Evolutionary conservation across 2,329 filamentous ascomycete species (phyloP).

Genomic region (Ophiostoma populinum): DNA sequence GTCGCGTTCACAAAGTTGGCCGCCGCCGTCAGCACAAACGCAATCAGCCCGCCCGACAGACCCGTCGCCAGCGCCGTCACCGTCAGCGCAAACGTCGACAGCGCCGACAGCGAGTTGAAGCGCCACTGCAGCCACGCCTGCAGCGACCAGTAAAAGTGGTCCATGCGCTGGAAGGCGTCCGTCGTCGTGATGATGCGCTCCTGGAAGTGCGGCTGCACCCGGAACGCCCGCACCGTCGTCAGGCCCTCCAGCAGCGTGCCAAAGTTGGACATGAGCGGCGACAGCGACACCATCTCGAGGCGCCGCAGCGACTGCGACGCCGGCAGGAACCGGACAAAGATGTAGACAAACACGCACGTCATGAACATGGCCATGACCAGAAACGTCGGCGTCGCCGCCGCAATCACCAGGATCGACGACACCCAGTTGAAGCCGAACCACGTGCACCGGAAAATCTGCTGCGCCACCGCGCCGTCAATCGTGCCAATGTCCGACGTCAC

Average conservation of each 20-base stretch:
- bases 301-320: slow-evolving; percentile 69
- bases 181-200: slow-evolving; percentile 63
- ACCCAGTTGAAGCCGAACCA: slow-evolving; percentile 55
- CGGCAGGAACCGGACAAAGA: slow-evolving; percentile 64
- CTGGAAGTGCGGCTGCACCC: slow-evolving; percentile 63
- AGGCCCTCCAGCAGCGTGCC: slow-evolving; percentile 73
- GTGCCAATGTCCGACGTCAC: slow-evolving; percentile 82
- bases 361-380: slow-evolving; percentile 53
- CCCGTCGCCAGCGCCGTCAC: slow-evolving; percentile 56
- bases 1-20: slow-evolving; percentile 52
- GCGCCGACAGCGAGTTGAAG: slow-evolving; percentile 54
- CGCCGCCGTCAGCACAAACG: slow-evolving; percentile 65
- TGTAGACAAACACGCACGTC: slow-evolving; percentile 49
- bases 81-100: slow-evolving; percentile 58
- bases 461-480: slow-evolving; percentile 70
- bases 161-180: slow-evolving; percentile 83
- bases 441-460: slow-evolving; percentile 53
- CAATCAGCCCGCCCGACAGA: slow-evolving; percentile 63
- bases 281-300: slow-evolving; percentile 78
- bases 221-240: slow-evolving; percentile 72
- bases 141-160: slow-evolving; percentile 87
- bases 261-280: slow-evolving; percentile 82
- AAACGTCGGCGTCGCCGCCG: slow-evolving; percentile 60
- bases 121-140: slow-evolving; percentile 74
- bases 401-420: slow-evolving; percentile 60